Evolutionary conservation across 164 flowering plant genomes (phyloP).

Genomic region (Protea cynaroides): DNA sequence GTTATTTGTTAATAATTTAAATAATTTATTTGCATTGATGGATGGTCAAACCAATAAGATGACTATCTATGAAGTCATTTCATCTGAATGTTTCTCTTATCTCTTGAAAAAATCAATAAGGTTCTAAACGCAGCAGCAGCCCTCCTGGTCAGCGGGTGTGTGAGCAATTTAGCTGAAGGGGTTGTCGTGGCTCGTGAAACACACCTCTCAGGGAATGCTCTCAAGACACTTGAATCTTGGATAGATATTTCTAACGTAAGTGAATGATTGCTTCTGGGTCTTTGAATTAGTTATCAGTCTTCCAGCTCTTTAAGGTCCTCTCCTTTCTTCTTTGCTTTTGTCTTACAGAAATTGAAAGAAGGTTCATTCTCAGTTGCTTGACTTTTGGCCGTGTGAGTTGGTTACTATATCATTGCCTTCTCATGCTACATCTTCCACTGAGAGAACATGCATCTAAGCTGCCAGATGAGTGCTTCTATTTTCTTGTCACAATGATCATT

Average conservation of each 20-base stretch:
- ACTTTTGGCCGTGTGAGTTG: neutral
- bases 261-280: neutral
- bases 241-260: slow-evolving; percentile 50
- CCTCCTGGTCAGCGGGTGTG: slow-evolving; percentile 57
- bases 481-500: too few relatives aligned
- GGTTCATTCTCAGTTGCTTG: neutral
- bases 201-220: slow-evolving; percentile 64
- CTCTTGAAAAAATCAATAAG: slow-evolving; percentile 24
- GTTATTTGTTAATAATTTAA: too few relatives aligned
- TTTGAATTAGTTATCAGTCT: too few relatives aligned
- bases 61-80: too few relatives aligned
- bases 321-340: neutral
- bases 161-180: slow-evolving; percentile 55
- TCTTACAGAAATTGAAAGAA: slow-evolving; percentile 11
- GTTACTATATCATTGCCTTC: too few relatives aligned
- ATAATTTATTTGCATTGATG: too few relatives aligned
- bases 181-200: slow-evolving; percentile 68
- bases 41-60: too few relatives aligned
- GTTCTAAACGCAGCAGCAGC: slow-evolving; percentile 85
- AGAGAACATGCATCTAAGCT: too few relatives aligned
- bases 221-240: slow-evolving; percentile 59
- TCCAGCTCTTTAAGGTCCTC: neutral
- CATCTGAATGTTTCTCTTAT: too few relatives aligned
- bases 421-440: too few relatives aligned
- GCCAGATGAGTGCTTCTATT: too few relatives aligned